Conservation (phyloP, 2,329 filamentous ascomycete genomes). For the Rhynchosporium secalis region DNA sequence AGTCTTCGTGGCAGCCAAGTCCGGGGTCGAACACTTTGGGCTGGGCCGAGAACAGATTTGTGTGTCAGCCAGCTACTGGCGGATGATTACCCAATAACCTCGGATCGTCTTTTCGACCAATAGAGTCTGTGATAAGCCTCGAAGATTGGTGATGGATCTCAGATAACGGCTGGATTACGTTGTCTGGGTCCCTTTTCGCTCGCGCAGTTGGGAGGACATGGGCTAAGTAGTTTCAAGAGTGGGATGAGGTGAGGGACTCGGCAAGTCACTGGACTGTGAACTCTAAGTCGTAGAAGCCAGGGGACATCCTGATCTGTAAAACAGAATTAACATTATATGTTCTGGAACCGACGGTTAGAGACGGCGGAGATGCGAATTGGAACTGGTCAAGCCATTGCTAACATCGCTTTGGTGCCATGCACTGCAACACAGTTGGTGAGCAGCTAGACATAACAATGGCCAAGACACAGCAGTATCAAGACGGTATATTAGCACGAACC, state of each 20-base stretch:
- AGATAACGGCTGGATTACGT: neutral
- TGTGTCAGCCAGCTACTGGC: neutral
- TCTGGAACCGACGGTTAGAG: too few species aligned
- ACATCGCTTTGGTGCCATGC: too few species aligned
- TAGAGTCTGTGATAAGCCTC: neutral
- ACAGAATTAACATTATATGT: too few species aligned
- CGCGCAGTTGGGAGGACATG: neutral
- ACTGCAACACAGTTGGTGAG: too few species aligned
- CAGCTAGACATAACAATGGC: too few species aligned
- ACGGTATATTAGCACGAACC: too few species aligned
- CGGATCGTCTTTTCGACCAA: slow-evolving; percentile 8
- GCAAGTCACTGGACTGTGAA: too few species aligned
- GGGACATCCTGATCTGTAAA: too few species aligned
- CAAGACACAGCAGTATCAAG: too few species aligned
- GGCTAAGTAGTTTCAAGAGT: neutral
- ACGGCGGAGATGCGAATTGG: too few species aligned
- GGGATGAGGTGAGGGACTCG: neutral
- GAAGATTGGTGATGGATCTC: neutral
- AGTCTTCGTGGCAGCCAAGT: neutral
- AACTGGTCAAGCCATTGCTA: too few species aligned
- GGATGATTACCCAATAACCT: slow-evolving; percentile 3
- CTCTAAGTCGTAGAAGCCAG: too few species aligned
- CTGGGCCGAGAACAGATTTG: neutral
- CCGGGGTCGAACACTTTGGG: neutral
- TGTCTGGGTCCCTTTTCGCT: neutral